A percentile compares a stretch with the other conserved stretches of the same genome.
phyloP scores from a whole-genome alignment of 139 green algal genomes.

The Micractinium sp. region DNA sequence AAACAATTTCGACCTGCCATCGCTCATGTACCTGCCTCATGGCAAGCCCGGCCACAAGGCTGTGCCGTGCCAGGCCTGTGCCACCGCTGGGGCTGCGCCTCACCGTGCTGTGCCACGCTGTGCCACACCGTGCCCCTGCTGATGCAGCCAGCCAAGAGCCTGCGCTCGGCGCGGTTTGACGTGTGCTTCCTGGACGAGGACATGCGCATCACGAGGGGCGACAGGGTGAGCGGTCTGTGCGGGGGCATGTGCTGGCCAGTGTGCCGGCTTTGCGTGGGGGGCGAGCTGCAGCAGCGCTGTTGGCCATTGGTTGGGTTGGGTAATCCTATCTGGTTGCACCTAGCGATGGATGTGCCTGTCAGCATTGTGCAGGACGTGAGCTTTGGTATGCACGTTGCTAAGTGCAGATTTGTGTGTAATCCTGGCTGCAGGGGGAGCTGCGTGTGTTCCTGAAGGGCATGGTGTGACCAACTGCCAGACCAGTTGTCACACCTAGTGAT shows the following conservation, averaged over 20 bases:
- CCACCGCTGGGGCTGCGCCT: neutral
- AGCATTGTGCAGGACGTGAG: no score
- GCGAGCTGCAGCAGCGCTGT: neutral
- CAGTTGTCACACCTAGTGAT: no score
- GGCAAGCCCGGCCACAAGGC: neutral
- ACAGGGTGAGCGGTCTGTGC: neutral
- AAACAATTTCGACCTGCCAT: no score
- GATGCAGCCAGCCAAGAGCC: neutral
- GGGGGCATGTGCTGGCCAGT: neutral
- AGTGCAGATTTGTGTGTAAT: neutral
- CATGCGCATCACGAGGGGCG: constrained; percentile 61
- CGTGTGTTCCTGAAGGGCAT: constrained; percentile 11
- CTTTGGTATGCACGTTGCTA: neutral
- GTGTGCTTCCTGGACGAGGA: constrained; percentile 57
- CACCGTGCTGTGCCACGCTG: neutral
- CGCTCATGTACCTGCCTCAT: no score
- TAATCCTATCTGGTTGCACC: no score
- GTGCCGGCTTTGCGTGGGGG: neutral
- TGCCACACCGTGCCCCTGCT: neutral
- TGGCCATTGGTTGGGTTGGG: no score
- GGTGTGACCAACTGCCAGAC: neutral
- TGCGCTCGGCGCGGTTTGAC: constrained; percentile 54
- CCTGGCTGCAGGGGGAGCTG: no score
- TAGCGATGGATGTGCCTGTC: neutral
- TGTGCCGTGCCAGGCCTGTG: neutral